A percentile compares a stretch with the other conserved stretches of the same genome.
phyloP scores from a whole-genome alignment of 108 stramenopile genomes.

The Stephanodiscus triporus region DNA sequence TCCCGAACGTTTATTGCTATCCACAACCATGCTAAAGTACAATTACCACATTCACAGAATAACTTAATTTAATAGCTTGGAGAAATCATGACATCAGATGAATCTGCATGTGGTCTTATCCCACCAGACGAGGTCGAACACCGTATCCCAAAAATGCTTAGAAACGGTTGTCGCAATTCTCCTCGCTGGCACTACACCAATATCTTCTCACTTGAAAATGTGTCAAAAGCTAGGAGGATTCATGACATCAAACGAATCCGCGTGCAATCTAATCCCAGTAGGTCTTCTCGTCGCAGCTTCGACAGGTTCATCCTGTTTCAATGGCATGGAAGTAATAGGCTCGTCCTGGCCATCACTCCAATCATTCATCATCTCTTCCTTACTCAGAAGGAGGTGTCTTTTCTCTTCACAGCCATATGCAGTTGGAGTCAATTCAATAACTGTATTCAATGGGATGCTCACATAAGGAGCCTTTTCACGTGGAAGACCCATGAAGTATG shows the following conservation, averaged over 20 bases:
- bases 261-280: background rate
- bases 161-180: no score
- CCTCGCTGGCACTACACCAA: no score
- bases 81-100: no score
- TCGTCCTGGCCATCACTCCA: constrained; percentile 93
- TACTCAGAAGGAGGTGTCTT: constrained; percentile 86
- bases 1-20: no score
- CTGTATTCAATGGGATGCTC: constrained; percentile 96
- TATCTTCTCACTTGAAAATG: no score
- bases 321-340: constrained; percentile 83
- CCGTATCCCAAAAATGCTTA: no score
- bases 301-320: constrained; percentile 42
- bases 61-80: constrained; percentile 37
- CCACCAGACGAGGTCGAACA: no score
- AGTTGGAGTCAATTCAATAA: constrained; percentile 95
- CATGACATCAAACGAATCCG: constrained; percentile 37
- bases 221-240: no score
- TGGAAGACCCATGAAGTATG: constrained; percentile 97
- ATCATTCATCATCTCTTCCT: constrained; percentile 86
- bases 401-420: constrained; percentile 96
- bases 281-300: constrained; percentile 7
- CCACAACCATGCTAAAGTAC: no score
- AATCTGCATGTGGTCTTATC: no score
- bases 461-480: constrained; percentile 97
- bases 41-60: no score